A percentile compares a stretch with the other conserved stretches of the same genome.
These are phyloP conservation scores for Saprolegnia parasitica DNA, from an alignment of 352 stramenopile genomes.

Conservation along the genomic window DNA sequence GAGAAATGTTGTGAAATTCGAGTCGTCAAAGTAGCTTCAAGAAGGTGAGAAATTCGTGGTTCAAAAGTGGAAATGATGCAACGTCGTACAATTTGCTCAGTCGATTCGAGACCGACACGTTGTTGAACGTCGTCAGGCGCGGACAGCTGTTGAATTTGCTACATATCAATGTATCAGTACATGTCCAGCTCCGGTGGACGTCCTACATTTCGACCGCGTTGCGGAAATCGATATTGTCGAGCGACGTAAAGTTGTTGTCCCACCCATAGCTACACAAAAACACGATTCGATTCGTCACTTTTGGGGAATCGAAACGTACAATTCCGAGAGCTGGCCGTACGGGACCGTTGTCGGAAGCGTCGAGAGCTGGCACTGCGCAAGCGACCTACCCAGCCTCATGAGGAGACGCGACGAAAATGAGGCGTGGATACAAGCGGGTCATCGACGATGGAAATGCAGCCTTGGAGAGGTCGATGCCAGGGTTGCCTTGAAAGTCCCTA, in stretches of 20 bases:
- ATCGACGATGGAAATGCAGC: constrained; percentile 8
- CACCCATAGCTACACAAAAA: constrained; percentile 23
- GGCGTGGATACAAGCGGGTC: constrained; percentile 3
- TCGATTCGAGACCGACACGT: constrained; percentile 10
- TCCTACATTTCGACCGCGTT: constrained; percentile 15
- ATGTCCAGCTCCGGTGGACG: not conserved
- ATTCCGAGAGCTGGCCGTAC: constrained; percentile 24
- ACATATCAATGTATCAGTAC: not conserved
- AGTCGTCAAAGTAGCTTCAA: constrained; percentile 12
- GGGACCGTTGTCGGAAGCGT: constrained; percentile 21
- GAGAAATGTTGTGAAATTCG: constrained; percentile 25
- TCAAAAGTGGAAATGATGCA: not conserved
- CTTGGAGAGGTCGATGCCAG: constrained; percentile 15
- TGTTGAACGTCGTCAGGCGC: not conserved
- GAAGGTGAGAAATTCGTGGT: not conserved
- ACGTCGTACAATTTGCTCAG: constrained; percentile 17
- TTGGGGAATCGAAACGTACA: constrained; percentile 7
- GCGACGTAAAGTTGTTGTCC: constrained; percentile 23
- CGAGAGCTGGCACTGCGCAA: not conserved
- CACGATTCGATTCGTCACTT: not conserved
- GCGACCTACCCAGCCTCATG: constrained; percentile 3
- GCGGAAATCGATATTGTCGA: constrained; percentile 24
- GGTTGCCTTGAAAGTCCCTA: constrained; percentile 24
- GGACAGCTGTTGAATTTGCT: constrained; percentile 18
- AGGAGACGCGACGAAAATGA: not conserved